Evolutionary conservation across 257 asterid genomes (phyloP), one percentile per base, ranked within the genome.

Genomic region (Hygrophila difformis): DNA sequence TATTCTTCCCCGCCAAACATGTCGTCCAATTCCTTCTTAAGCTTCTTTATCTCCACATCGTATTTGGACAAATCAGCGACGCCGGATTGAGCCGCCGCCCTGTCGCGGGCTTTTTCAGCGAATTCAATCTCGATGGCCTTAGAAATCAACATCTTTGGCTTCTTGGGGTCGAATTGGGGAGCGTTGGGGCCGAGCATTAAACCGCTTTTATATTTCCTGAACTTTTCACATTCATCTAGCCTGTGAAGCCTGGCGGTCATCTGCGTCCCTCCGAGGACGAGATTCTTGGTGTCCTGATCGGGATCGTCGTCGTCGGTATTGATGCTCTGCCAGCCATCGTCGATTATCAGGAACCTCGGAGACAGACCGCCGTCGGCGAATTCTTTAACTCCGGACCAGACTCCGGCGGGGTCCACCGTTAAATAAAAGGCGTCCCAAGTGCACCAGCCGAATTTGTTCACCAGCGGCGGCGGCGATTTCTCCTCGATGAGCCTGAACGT

Each of bases 311-410:
- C 78, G 5, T 75, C 88, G 14, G 60, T 4, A 44, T 66, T 73
- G 60, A 81, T 63, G 35, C 82, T 72, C 45, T 81, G 93, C 93
- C 93, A 81, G 0, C 93, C 93, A 34, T 78, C 89, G 9, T 78
- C 93, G 41, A 78, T 78, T 50, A 82, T 73, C 48, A 82, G 38
- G 44, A 82, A 82, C 45, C 85, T 61, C 2, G 79, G 83, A 8
- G 77, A 53, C 9, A 79, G 15, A 1, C 86, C 83, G 0, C 93
- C 86, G 1, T 57, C 73, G 0, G 75, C 65, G 6, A 82, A 66
- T 31, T 76, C 84, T 35, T 68, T 59, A 1, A 75, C 67, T 0
- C 77, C 84, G 10, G 60, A 58, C 76, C 74, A 75, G 7, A 71
- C 48, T 0, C 84, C 84, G 12, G 71, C 75, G 8, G 84, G 84